phyloP scores from a whole-genome alignment of 2,329 filamentous ascomycete species.

The Cladophialophora yegresii region DNA sequence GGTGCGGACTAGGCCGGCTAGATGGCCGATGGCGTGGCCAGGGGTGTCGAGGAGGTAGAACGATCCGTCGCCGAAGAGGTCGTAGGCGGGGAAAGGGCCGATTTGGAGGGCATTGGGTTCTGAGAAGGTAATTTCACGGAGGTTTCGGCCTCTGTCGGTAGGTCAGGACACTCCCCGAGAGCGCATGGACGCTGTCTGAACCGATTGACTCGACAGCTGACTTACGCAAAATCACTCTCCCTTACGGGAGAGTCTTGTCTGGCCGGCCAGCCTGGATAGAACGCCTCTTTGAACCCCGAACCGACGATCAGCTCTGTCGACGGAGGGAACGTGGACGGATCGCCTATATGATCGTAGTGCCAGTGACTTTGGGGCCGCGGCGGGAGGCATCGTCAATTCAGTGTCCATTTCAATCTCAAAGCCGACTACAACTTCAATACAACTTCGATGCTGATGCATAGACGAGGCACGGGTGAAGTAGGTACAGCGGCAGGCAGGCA shows the following conservation, averaged over 20 bases:
- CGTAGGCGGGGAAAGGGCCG: constrained; percentile 45
- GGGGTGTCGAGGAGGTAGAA: constrained; percentile 50
- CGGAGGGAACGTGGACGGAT: constrained; percentile 51
- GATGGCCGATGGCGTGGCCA: constrained; percentile 52
- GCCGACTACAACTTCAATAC: no score
- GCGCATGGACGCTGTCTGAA: no score
- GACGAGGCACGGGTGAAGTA: not conserved
- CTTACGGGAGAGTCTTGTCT: constrained; percentile 42
- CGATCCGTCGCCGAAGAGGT: constrained; percentile 44
- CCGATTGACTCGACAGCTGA: not conserved
- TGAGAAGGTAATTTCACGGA: constrained; percentile 34
- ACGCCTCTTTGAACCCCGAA: constrained; percentile 51
- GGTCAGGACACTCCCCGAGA: not conserved
- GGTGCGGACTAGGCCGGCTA: constrained; percentile 54
- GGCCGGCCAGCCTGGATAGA: constrained; percentile 52
- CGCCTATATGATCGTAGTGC: constrained; percentile 53
- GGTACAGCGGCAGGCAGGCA: not conserved
- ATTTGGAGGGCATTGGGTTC: constrained; percentile 37
- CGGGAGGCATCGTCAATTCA: constrained; percentile 40
- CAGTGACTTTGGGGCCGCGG: constrained; percentile 34
- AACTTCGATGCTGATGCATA: not conserved
- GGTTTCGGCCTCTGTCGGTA: constrained; percentile 35
- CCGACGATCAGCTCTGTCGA: constrained; percentile 55
- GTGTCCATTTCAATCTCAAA: not conserved
- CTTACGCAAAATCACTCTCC: constrained; percentile 42